phyloP scores from a whole-genome alignment of 495 filamentous ascomycete genomes.

The Choiromyces venosus region DNA sequence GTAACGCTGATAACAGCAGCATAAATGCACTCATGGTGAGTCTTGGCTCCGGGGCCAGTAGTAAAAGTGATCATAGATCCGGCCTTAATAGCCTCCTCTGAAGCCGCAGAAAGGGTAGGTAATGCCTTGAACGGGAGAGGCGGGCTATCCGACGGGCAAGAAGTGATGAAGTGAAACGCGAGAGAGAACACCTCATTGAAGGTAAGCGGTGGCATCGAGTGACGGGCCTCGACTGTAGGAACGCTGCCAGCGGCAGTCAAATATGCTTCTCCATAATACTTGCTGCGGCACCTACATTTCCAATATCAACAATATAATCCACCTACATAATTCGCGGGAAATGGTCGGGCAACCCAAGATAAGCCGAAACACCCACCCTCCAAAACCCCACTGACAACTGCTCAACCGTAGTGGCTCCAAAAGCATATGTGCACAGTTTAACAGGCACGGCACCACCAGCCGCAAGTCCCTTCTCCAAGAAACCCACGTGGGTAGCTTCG shows the following conservation, averaged over 20 bases:
- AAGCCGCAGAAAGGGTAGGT: conserved; percentile 44
- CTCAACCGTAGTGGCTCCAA: conserved; percentile 49
- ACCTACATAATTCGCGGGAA: no score
- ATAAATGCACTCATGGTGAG: conserved; percentile 23
- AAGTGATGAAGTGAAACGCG: conserved; percentile 55
- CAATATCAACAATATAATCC: background rate
- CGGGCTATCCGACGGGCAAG: conserved; percentile 53
- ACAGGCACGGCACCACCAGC: conserved; percentile 50
- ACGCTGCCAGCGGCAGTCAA: conserved; percentile 58
- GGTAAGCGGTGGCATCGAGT: conserved; percentile 54
- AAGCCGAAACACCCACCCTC: conserved; percentile 54
- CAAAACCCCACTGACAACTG: conserved; percentile 53
- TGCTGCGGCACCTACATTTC: conserved; percentile 49
- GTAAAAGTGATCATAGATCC: conserved; percentile 16
- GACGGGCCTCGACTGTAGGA: conserved; percentile 55
- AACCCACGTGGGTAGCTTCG: conserved; percentile 55
- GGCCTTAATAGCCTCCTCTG: conserved; percentile 12
- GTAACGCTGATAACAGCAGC: conserved; percentile 46
- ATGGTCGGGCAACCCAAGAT: conserved; percentile 47
- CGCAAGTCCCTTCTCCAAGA: conserved; percentile 46
- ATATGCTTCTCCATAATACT: conserved; percentile 51
- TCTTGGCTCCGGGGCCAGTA: background rate
- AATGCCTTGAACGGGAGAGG: conserved; percentile 56
- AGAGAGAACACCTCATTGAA: conserved; percentile 57
- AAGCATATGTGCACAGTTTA: conserved; percentile 53